Evolutionary conservation across 2,329 filamentous ascomycete species (phyloP), one percentile per base, ranked within the genome.

Genomic region (Sarocladium strictum): DNA sequence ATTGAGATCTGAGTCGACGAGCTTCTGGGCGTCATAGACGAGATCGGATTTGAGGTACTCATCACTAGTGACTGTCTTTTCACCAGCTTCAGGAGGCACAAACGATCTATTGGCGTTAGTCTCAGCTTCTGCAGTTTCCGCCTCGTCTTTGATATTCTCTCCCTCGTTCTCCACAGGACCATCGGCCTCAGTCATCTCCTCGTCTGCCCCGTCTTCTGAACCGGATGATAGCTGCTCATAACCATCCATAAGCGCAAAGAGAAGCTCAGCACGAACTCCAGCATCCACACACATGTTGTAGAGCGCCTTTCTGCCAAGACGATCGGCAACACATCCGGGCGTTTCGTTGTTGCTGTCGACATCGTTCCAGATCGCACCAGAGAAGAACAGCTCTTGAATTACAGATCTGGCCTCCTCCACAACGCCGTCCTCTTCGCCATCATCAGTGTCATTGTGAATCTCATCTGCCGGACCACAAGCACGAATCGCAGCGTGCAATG

Each of bases 281-380:
- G 93, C 93, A 65, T 93, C 89, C 7, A 97, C 88, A 67, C 93
- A 89, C 55, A 91, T 70, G 38, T 87, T 81, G 67, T 99, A 97
- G 33, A 97, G 72, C 51, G 83, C 79, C 54, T 71, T 77, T 62
- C 89, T 75, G 0, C 87, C 86, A 23, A 97, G 67, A 24, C 83
- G 74, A 56, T 78, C 76, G 9, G 94, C 94, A 41, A 97, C 75
- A 67, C 93, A 97, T 7, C 91, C 94, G 0, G 94, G 91, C 2
- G 94, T 97, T 76, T 97, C 93, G 63, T 90, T 81, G 62, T 89
- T 86, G 60, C 77, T 73, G 69, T 97, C 90, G 55, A 97, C 76
- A 67, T 97, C 92, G 72, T 99, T 99, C 94, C 94, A 99, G 62
- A 97, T 97, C 11, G 90, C 94, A 29, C 94, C 94, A 61, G 88